Base-by-base conservation (phyloP, 805 yeast species). In the Ogataea corticis region DNA sequence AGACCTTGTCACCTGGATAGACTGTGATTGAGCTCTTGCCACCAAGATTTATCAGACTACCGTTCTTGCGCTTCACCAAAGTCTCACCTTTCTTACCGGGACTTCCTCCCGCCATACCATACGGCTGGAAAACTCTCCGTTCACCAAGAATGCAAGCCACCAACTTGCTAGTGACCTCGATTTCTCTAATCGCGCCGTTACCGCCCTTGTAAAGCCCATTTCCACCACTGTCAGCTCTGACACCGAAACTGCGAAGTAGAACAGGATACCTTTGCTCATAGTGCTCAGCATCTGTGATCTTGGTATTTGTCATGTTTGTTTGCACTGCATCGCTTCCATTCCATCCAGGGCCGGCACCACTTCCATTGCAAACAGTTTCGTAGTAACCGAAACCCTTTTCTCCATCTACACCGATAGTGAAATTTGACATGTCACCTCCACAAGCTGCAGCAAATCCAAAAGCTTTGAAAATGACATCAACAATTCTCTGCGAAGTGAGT, bases 401-500 rank as follows among this genome's bases (percentile, higher is more conserved):
- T 33, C 68, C 80, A 25, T 71, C 68, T 2, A 44, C 44, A 38
- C 83, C 83, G 59, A 76, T 76, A 3, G 79, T 76, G 52, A 77
- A 72, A 55, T 76, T 76, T 54, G 76, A 76, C 64, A 77, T 74
- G 45, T 79, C 75, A 18, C 82, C 80, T 55, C 76, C 80, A 28
- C 80, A 75, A 18, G 78, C 82, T 25, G 82, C 80, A 16, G 76
- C 72, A 12, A 76, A 76, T 48, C 72, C 72, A 57, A 77, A 77
- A 2, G 82, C 80, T 50, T 73, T 75, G 52, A 77, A 66, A 43
- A 77, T 65, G 17, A 72, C 76, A 54, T 76, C 82, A 2, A 76
- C 74, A 43, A 75, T 70, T 61, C 81, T 70, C 58, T 77, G 83
- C 1, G 80, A 70, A 13, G 82, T 76, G 56, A 75, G 76, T 46